Percentiles rank a stretch among this genome's conserved stretches.
These are phyloP conservation scores for Cladosporium sp. DNA, from an alignment of 2,329 filamentous ascomycete genomes.

Conservation along the genomic window DNA sequence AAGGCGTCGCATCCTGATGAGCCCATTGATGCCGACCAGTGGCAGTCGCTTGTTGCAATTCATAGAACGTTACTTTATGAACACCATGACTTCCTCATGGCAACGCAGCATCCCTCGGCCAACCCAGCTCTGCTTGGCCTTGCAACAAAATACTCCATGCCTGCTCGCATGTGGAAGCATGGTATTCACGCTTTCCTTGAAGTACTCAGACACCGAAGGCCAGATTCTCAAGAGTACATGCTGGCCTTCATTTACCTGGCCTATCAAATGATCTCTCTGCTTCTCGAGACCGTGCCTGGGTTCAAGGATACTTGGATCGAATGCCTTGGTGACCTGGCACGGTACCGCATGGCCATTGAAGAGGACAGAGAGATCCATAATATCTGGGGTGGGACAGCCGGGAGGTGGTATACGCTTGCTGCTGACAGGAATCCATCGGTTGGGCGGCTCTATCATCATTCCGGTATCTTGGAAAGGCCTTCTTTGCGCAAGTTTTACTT, in stretches of 20 bases:
- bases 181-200: conserved; percentile 58
- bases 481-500: conserved; percentile 67
- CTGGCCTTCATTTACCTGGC: conserved; percentile 81
- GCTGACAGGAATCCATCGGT: conserved; percentile 69
- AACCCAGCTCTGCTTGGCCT: conserved; percentile 60
- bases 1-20: conserved; percentile 50
- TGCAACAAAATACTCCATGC: conserved; percentile 81
- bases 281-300: conserved; percentile 76
- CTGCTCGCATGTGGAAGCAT: conserved; percentile 87
- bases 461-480: conserved; percentile 70
- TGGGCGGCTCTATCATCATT: conserved; percentile 79
- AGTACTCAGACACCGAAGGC: conserved; percentile 62
- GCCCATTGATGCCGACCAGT: conserved; percentile 58
- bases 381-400: conserved; percentile 72
- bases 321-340: conserved; percentile 76
- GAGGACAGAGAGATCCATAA: conserved; percentile 64
- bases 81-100: conserved; percentile 60
- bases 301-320: conserved; percentile 93
- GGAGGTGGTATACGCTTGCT: conserved; percentile 79
- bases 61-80: conserved; percentile 58
- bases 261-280: conserved; percentile 81
- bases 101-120: conserved; percentile 77
- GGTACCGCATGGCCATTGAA: conserved; percentile 89
- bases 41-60: conserved; percentile 74
- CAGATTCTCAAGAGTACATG: conserved; percentile 79